Conservation (phyloP, 805 yeast species). For the Sugiyamaella lignohabitans region DNA sequence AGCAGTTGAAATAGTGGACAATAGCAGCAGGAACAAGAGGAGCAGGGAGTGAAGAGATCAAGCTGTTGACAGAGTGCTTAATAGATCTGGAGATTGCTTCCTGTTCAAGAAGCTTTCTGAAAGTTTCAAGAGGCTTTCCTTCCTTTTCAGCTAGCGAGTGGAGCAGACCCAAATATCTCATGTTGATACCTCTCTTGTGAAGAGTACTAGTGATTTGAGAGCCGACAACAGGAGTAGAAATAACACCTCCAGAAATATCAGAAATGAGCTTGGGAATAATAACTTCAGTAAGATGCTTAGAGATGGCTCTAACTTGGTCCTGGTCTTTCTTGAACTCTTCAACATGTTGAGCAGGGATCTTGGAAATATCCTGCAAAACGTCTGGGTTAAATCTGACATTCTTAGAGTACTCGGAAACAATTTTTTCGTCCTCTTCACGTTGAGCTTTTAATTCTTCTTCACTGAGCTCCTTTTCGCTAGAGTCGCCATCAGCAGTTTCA, state of each 20-base stretch:
- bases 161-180: slow-evolving; percentile 76
- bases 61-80: slow-evolving; percentile 62
- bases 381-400: slow-evolving; percentile 63
- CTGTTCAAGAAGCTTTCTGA: slow-evolving; percentile 45
- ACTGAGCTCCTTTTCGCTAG: slow-evolving; percentile 30
- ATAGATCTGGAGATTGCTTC: slow-evolving; percentile 78
- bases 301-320: slow-evolving; percentile 60
- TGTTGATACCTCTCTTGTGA: slow-evolving; percentile 79
- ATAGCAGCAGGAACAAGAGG: slow-evolving; percentile 53
- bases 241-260: slow-evolving; percentile 45
- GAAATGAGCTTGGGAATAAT: slow-evolving; percentile 59
- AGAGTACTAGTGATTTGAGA: slow-evolving; percentile 57
- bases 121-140: slow-evolving; percentile 34
- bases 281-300: slow-evolving; percentile 50
- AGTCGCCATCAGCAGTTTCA: slow-evolving; percentile 22
- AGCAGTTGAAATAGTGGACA: slow-evolving; percentile 58
- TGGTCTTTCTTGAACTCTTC: slow-evolving; percentile 45
- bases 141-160: slow-evolving; percentile 27
- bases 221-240: slow-evolving; percentile 74
- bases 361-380: slow-evolving; percentile 42
- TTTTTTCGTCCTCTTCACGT: slow-evolving; percentile 25
- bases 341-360: slow-evolving; percentile 33
- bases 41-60: slow-evolving; percentile 43
- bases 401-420: slow-evolving; percentile 3
- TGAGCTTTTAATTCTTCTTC: slow-evolving; percentile 33